Conservation (phyloP, 176 grass and related monocot species). For the Secale cereale region DNA sequence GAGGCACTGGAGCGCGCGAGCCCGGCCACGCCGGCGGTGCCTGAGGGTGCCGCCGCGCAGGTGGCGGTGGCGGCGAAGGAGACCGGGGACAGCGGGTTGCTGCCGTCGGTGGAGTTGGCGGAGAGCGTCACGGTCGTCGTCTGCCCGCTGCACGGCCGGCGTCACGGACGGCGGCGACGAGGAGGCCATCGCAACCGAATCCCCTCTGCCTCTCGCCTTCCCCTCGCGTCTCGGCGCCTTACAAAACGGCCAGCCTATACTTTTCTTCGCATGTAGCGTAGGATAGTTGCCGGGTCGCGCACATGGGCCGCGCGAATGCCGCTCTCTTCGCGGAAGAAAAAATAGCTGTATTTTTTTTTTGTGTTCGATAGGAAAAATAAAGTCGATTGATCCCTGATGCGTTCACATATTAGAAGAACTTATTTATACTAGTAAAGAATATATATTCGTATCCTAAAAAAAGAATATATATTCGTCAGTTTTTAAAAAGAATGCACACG, state of each 20-base stretch:
- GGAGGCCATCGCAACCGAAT: slow-evolving; percentile 26
- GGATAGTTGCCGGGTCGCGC: background rate
- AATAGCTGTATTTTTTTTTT: no score
- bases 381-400: no score
- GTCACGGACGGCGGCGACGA: background rate
- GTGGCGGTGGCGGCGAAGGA: slow-evolving; percentile 28
- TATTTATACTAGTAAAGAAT: no score
- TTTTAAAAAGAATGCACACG: no score
- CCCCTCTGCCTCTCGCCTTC: background rate
- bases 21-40: slow-evolving; percentile 46
- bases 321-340: no score
- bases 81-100: slow-evolving; percentile 33
- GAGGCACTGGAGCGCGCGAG: slow-evolving; percentile 36
- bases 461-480: no score
- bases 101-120: slow-evolving; percentile 59
- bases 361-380: no score
- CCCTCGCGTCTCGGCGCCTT: slow-evolving; percentile 3
- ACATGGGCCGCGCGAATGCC: background rate
- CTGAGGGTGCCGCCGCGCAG: slow-evolving; percentile 34
- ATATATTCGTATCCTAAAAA: no score
- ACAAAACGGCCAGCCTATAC: background rate
- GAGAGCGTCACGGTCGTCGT: slow-evolving; percentile 25
- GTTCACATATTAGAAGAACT: no score
- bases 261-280: background rate
- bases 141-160: background rate